phyloP scores from a whole-genome alignment of 2,329 filamentous ascomycete genomes.

The Fusarium napiforme region DNA sequence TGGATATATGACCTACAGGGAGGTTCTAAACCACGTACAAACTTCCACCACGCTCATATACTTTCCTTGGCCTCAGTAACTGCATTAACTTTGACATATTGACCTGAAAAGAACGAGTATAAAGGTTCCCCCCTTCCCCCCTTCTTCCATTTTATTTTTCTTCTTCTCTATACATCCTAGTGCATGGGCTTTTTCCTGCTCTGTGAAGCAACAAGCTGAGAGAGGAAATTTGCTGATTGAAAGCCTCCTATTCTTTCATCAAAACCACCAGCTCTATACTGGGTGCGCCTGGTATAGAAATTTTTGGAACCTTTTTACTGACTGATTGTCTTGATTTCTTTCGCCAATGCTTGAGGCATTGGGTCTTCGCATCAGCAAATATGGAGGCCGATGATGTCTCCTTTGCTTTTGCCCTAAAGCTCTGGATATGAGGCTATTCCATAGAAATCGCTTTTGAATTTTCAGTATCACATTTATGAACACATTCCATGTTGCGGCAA shows the following conservation, averaged over 20 bases:
- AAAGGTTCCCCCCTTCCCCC: background rate
- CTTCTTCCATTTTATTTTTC: background rate
- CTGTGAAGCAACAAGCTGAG: constrained; percentile 9
- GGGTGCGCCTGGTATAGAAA: background rate
- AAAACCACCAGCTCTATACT: background rate
- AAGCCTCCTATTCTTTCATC: background rate
- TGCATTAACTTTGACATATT: background rate
- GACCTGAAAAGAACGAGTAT: background rate
- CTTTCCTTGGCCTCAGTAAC: background rate
- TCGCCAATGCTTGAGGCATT: background rate
- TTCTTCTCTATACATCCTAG: background rate
- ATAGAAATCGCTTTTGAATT: background rate
- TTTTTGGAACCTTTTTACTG: constrained; percentile 4
- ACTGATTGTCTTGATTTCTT: background rate
- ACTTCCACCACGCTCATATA: background rate
- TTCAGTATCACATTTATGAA: background rate
- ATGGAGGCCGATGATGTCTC: background rate
- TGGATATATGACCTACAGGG: no score
- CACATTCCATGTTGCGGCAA: background rate
- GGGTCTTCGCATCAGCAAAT: background rate
- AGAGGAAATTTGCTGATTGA: background rate
- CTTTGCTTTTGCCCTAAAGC: background rate
- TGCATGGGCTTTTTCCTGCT: constrained; percentile 3
- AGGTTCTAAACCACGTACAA: background rate
- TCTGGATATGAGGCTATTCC: background rate